Evolutionary conservation across 2,329 filamentous ascomycete genomes (phyloP).

Genomic region (Neocucurbitaria cava): DNA sequence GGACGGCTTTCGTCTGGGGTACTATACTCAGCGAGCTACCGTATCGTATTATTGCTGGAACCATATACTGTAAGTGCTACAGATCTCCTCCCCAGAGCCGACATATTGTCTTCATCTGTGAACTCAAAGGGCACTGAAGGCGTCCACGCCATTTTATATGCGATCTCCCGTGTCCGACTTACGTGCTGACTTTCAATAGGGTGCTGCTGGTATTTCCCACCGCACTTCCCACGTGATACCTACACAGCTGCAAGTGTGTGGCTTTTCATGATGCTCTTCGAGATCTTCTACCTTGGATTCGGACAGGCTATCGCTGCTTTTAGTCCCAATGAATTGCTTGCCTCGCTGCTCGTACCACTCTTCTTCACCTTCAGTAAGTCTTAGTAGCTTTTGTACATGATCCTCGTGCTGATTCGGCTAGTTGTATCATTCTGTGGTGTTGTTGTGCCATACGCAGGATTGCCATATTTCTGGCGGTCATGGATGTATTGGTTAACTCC

Average conservation of each 20-base stretch:
- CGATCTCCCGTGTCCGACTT: too few species aligned
- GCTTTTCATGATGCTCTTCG: slow-evolving; percentile 70
- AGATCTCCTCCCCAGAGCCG: too few species aligned
- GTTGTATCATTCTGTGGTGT: slow-evolving; percentile 78
- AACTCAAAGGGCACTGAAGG: too few species aligned
- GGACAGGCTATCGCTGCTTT: slow-evolving; percentile 73
- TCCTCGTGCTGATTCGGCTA: slow-evolving; percentile 8
- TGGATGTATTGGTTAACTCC: slow-evolving; percentile 64
- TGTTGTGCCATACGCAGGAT: slow-evolving; percentile 68
- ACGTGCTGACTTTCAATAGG: slow-evolving; percentile 11
- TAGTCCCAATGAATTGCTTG: slow-evolving; percentile 70
- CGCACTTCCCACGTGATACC: slow-evolving; percentile 61
- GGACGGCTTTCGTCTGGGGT: slow-evolving; percentile 72
- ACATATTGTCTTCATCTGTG: too few species aligned
- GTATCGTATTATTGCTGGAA: slow-evolving; percentile 70
- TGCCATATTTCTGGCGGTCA: slow-evolving; percentile 70
- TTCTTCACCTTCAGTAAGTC: slow-evolving; percentile 67
- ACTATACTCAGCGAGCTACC: slow-evolving; percentile 74
- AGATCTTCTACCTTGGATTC: slow-evolving; percentile 70
- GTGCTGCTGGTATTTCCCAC: slow-evolving; percentile 59
- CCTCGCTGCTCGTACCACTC: slow-evolving; percentile 70
- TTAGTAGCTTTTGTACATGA: background rate
- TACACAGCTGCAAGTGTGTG: slow-evolving; percentile 69
- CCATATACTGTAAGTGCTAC: slow-evolving; percentile 60
- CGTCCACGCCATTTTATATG: too few species aligned